Base-by-base conservation (phyloP, 2,329 filamentous ascomycete genomes). In the Fusarium udum region DNA sequence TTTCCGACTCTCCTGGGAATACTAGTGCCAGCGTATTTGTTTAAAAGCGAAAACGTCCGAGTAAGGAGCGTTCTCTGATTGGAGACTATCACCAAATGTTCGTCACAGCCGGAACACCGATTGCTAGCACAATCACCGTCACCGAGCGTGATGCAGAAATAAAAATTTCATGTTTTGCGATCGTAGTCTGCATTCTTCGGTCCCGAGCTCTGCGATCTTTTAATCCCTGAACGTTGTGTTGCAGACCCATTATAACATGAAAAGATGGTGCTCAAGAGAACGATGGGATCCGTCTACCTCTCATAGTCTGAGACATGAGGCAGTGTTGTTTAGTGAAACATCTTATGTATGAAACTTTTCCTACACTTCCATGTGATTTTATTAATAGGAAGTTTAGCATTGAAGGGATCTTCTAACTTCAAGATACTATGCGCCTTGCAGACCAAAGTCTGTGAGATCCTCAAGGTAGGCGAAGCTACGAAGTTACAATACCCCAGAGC, bases 291-390 rank as follows among this genome's bases (percentile, higher is more conserved):
- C 32, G 31, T 62, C 32, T n/a, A 20, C 55, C 24, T 57, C 58
- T 46, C 48, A 57, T 69, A 45, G 43, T 61, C 42, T 61, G 63
- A 67, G 63, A 42, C 42, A 40, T 28, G 55, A 67, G 64, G 63
- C 65, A 48, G 65, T 67, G 65, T 67, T 62, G 22, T 20, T 61
- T 57, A 56, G 57, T 61, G 69, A 61, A 66, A 64, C 64, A 40
- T 51, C 48, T 31, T 26, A 69, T 52, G 64, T 67, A 34, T 46
- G 53, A 52, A 31, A 61, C 28, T 34, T 34, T 31, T 39, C 16
- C 28, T 39, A 4, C 53, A 45, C 36, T 68, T 26, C 22, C 13
- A 48, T 40, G 28, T 36, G 37, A 32, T 26, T 20, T 15, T 7
- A 22, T n/a, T 26, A 26, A 15, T 31, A 26, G 14, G 14, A 36